phyloP scores from a whole-genome alignment of 208 protist species.

The Acanthamoeba royreba region DNA sequence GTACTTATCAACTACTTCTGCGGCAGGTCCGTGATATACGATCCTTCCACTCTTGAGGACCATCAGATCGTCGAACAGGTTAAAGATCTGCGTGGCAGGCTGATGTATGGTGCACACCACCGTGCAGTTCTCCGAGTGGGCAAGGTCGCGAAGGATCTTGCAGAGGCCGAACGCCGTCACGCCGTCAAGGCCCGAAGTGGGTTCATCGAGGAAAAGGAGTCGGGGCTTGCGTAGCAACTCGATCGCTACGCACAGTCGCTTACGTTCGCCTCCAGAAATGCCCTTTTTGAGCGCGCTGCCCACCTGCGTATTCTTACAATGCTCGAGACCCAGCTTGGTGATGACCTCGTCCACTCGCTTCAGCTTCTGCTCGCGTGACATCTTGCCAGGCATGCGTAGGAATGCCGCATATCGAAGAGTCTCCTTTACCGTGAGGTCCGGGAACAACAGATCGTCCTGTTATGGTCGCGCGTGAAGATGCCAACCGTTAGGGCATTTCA shows the following conservation, averaged over 20 bases:
- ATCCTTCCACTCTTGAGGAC: slow-evolving; percentile 34
- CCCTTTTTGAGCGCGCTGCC: slow-evolving; percentile 44
- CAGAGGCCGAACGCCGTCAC: slow-evolving; percentile 1
- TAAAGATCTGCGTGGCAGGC: slow-evolving; percentile 51
- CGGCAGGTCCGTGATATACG: slow-evolving; percentile 37
- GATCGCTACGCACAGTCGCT: slow-evolving; percentile 52
- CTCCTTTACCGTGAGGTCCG: slow-evolving; percentile 57
- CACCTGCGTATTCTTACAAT: slow-evolving; percentile 26
- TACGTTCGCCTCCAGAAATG: slow-evolving; percentile 62
- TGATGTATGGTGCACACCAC: slow-evolving; percentile 61
- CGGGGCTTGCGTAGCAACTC: slow-evolving; percentile 45
- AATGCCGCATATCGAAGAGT: slow-evolving; percentile 43
- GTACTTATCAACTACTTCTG: slow-evolving; percentile 10
- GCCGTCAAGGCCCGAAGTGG: slow-evolving; percentile 43
- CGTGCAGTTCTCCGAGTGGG: neutral
- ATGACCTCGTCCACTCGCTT: slow-evolving; percentile 31
- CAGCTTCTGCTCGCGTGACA: neutral
- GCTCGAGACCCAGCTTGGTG: slow-evolving; percentile 28
- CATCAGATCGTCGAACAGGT: slow-evolving; percentile 53
- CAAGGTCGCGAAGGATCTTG: slow-evolving; percentile 1
- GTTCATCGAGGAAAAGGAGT: slow-evolving; percentile 57
- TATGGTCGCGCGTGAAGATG: neutral
- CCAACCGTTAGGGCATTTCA: too few species aligned
- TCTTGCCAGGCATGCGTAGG: slow-evolving; percentile 28
- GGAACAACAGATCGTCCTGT: slow-evolving; percentile 57